A percentile compares a stretch with the other conserved stretches of the same genome.
These are phyloP conservation scores for Ceratocystis ficicola DNA, from an alignment of 2,329 filamentous ascomycete species.

Conservation along the genomic window DNA sequence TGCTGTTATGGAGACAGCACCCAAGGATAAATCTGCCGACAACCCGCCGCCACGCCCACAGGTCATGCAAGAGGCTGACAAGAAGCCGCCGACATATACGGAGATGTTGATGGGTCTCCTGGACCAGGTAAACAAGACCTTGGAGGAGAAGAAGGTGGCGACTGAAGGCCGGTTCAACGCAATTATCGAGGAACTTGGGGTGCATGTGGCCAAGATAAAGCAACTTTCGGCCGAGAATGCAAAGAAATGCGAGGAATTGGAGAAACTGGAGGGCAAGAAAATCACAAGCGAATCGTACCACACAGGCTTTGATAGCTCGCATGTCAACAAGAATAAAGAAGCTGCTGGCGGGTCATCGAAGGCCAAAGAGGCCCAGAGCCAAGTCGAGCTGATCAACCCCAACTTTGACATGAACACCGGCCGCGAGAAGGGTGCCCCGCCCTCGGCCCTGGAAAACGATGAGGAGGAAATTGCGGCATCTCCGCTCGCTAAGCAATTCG, in stretches of 20 bases:
- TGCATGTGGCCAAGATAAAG: constrained; percentile 65
- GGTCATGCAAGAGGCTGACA: constrained; percentile 63
- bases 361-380: constrained; percentile 12
- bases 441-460: constrained; percentile 39
- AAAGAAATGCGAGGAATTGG: constrained; percentile 63
- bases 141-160: constrained; percentile 60
- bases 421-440: constrained; percentile 21
- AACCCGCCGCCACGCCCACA: constrained; percentile 62
- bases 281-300: constrained; percentile 88
- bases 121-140: constrained; percentile 77
- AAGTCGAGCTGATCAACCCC: constrained; percentile 43
- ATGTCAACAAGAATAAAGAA: constrained; percentile 52
- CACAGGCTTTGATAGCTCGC: constrained; percentile 80
- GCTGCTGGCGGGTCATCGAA: constrained; percentile 40
- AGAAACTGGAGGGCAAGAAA: constrained; percentile 74
- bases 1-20: constrained; percentile 68
- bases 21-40: constrained; percentile 56
- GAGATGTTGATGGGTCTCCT: constrained; percentile 98
- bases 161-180: constrained; percentile 55
- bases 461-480: constrained; percentile 67
- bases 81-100: constrained; percentile 70
- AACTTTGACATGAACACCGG: constrained; percentile 30
- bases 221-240: constrained; percentile 64
- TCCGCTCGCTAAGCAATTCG: constrained; percentile 66
- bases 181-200: constrained; percentile 66